Base-by-base conservation (phyloP, 306 rosid genomes). In the Macrotyloma uniflorum region DNA sequence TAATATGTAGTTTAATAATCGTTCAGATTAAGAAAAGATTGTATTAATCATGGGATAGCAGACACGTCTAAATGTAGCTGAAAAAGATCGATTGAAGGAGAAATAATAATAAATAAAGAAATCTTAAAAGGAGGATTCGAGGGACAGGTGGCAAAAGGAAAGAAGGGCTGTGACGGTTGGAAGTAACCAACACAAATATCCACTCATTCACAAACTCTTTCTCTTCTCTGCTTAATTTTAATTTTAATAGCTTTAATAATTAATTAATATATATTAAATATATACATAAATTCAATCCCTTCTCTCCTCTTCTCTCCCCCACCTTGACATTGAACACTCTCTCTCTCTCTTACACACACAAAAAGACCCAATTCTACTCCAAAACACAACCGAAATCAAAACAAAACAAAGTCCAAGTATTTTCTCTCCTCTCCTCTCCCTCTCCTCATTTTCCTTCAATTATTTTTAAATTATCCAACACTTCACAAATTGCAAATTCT, bases 111-210 rank as follows among this genome's bases (percentile, higher is more conserved):
- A 42, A 42, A 42, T 12, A 2, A 42, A 42, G 11, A 38, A 38
- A 71, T 19, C 45, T 32, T 16, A 65, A 57, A 68, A 18, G 30
- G 4, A 5, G 0, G 45, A 32, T 38, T 38, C 14, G 15, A 0
- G 12, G 53, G 73, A 78, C 88, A 82, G 72, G 79, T 82, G 88
- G 72, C 82, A 55, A 19, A 5, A 68, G n/a, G 38, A 74, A 16
- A 53, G 76, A 3, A 33, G 28, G 74, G 28, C 75, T 81, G 83
- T 81, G 71, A 85, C 58, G 69, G 15, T 62, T 15, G 66, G 15
- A 72, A 13, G 47, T 61, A 55, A 76, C 54, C 79, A 72, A 76
- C 76, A 71, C 61, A 30, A 24, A 50, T 75, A 58, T 38, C 53
- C 16, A 53, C 67, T 53, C 8, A n/a, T n/a, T n/a, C n/a, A n/a